Base-by-base conservation (phyloP, 2,329 filamentous ascomycete species). In the Colletotrichum sp. region DNA sequence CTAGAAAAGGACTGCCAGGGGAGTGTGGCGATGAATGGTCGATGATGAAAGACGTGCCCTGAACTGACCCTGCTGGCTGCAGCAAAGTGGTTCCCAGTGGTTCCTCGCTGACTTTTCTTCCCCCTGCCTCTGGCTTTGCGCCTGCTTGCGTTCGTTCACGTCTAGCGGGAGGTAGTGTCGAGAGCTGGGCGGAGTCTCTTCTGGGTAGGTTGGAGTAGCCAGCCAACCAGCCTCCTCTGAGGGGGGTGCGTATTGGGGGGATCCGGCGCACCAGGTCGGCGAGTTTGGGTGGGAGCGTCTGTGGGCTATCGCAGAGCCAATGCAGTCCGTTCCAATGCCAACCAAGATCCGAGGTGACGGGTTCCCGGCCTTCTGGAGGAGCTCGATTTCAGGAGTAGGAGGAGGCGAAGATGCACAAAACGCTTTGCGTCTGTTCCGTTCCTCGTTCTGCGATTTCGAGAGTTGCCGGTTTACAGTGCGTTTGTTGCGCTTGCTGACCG, bases 1-100 rank as follows among this genome's bases (percentile, higher is more conserved):
- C 73, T 75, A 75, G 64, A 73, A 73, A 75, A 75, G 64, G 73
- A 65, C 69, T 68, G 73, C 73, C 73, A 73, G 73, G 66, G 71
- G 76, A 70, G 66, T 76, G 76, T 77, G 76, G 76, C 76, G 48
- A 77, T 74, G 74, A 74, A 70, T 77, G 76, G 70, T 66, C 76
- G 76, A 77, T 77, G 76, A 77, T 77, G 74, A 71, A 76, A 77
- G 76, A 74, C 74, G 62, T 75, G 73, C 73, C 73, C 64, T 75
- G 73, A 68, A 68, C 73, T 75, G 69, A 73, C 70, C 70, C 69
- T 73, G 73, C 73, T 72, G 64, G 73, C 69, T 75, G 73, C 73
- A 75, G 62, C 58, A 75, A 58, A 75, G 73, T 75, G 72, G 72
- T 71, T 65, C 71, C 48, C 34, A 74, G 71, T 60, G 68, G 72